Evolutionary conservation across 2,329 filamentous ascomycete species (phyloP), one percentile per base, ranked within the genome.

Genomic region (Helicocarpus griseus): DNA sequence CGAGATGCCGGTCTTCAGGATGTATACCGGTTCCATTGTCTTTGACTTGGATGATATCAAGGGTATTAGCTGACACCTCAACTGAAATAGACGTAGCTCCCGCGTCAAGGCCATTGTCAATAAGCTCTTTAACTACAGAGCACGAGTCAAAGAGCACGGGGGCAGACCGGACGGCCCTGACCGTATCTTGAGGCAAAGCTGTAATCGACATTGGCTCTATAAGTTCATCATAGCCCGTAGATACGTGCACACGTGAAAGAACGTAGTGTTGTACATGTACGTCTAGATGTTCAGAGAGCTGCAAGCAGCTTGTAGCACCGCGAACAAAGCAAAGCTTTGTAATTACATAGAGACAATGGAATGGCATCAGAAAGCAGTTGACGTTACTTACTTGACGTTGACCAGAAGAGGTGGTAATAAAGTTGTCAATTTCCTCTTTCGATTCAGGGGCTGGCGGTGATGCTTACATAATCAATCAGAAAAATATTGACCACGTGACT

Each of bases 71-170:
- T 11, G 77, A 74, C 5, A 85, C 73, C 54, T 84, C 80, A 33
- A 86, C 65, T 8, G 73, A 69, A 35, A 86, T 68, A 1, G 75
- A 74, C 2, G 77, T 77, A 1, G 82, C 79, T 43, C 73, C 70
- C 4, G 81, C 81, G 66, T 86, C 82, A 9, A 86, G 70, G n/a
- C 81, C 74, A 62, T 86, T 86, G 54, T 86, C 82, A 36, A 86
- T 64, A 36, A 86, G 75, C 61, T 86, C 82, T 62, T 84, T 84
- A 51, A 82, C 75, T 8, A 80, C 72, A 2, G 78, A 78, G 53
- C 70, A 73, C 6, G 80, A 69, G 58, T 82, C 77, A 8, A 74
- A 73, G 47, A 84, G 70, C 21, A 77, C 75, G 56, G 82, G 79
- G 13, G 74, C 72, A 24, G 80, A 80, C 52, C 78, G 73, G 53